phyloP scores from a whole-genome alignment of 2,329 filamentous ascomycete species.

The Colletotrichum sp. region DNA sequence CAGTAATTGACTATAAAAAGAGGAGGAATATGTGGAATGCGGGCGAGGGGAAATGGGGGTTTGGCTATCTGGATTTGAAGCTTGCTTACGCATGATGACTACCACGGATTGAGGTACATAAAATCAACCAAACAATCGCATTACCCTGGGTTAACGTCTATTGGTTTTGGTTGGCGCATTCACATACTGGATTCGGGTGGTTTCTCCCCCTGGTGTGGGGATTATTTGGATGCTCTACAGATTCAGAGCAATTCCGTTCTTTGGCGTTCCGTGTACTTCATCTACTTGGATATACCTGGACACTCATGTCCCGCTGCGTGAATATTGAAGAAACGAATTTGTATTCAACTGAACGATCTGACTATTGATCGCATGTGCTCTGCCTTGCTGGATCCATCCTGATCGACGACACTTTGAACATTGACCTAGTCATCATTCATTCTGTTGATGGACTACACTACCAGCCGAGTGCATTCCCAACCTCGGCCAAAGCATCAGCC shows the following conservation, averaged over 20 bases:
- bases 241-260: not conserved
- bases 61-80: not conserved
- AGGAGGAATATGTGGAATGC: not conserved
- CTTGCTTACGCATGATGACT: not conserved
- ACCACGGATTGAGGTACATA: not conserved
- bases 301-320: constrained; percentile 4
- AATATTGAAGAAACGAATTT: constrained; percentile 2
- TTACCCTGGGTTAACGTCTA: not conserved
- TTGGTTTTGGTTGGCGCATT: not conserved
- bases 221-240: not conserved
- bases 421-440: not conserved
- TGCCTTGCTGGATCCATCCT: not conserved
- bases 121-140: not conserved
- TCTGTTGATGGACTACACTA: not conserved
- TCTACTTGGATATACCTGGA: constrained; percentile 15
- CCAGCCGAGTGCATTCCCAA: not conserved
- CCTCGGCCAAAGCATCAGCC: not conserved
- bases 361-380: not conserved
- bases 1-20: not conserved
- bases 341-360: not conserved
- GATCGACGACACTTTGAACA: not conserved
- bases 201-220: not conserved
- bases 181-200: not conserved
- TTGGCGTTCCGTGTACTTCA: not conserved
- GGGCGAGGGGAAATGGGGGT: not conserved